Evolutionary conservation across 1,284 basidiomycete species (phyloP).

Genomic region (Heterobasidion irregulare): DNA sequence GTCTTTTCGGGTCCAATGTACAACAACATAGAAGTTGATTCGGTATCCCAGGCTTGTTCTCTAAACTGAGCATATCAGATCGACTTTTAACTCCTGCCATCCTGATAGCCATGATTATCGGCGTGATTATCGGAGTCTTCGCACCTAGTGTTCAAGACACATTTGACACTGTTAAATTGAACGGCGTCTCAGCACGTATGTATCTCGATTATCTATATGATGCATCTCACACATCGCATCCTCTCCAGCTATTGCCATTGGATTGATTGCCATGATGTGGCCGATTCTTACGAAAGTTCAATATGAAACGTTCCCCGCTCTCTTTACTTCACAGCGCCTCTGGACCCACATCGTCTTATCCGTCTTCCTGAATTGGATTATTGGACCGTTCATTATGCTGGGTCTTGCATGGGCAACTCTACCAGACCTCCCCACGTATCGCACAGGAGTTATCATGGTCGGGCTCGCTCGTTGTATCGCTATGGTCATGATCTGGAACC

Average conservation of each 20-base stretch:
- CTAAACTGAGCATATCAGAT: conserved; percentile 43
- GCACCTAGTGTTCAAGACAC: conserved; percentile 41
- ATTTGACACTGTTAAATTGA: conserved; percentile 42
- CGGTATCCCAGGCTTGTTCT: not conserved
- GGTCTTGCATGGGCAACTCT: conserved; percentile 80
- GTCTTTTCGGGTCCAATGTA: not conserved
- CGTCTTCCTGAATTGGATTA: conserved; percentile 74
- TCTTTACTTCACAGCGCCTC: conserved; percentile 48
- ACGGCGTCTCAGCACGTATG: conserved; percentile 56
- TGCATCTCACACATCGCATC: conserved; percentile 11
- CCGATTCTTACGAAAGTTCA: conserved; percentile 76
- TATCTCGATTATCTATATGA: conserved; percentile 9
- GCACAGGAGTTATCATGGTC: conserved; percentile 50
- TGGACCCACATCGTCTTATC: conserved; percentile 73
- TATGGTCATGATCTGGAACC: conserved; percentile 84
- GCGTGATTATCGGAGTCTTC: conserved; percentile 70
- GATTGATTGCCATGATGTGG: conserved; percentile 89
- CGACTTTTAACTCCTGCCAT: conserved; percentile 67
- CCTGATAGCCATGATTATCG: conserved; percentile 71
- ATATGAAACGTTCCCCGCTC: conserved; percentile 60
- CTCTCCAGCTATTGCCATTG: conserved; percentile 60
- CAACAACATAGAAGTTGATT: not conserved
- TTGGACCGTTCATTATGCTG: conserved; percentile 79
- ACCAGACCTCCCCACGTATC: conserved; percentile 63
- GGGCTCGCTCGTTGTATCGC: conserved; percentile 58